phyloP scores from a whole-genome alignment of 805 yeast species.

The Suhomyces emberorum region DNA sequence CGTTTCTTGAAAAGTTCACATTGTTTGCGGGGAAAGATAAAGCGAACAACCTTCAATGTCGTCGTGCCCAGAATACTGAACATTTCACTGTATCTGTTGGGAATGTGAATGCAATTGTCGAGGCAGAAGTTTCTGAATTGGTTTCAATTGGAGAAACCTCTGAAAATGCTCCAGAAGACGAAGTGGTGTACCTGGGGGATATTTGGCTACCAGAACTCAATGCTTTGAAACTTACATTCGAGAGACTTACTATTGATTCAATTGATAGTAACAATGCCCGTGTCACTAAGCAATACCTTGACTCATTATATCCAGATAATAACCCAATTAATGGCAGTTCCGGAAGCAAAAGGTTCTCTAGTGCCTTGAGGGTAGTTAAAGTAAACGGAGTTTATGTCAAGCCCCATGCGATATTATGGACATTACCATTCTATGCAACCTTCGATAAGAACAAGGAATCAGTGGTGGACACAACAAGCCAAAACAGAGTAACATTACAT shows the following conservation, averaged over 20 bases:
- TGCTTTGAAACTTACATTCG: slow-evolving; percentile 46
- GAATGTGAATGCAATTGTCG: slow-evolving; percentile 19
- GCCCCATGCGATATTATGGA: slow-evolving; percentile 27
- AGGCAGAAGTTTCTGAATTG: slow-evolving; percentile 22
- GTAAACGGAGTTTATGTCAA: slow-evolving; percentile 32
- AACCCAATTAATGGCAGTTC: background rate
- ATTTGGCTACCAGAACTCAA: slow-evolving; percentile 39
- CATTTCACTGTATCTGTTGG: slow-evolving; percentile 30
- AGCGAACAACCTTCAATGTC: slow-evolving; percentile 34
- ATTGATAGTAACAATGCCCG: slow-evolving; percentile 39
- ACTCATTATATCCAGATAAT: background rate
- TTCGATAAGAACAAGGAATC: slow-evolving; percentile 6
- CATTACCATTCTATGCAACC: slow-evolving; percentile 18
- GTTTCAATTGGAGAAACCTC: slow-evolving; percentile 10
- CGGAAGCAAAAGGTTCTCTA: slow-evolving; percentile 1
- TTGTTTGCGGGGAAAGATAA: slow-evolving; percentile 16
- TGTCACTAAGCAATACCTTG: slow-evolving; percentile 26
- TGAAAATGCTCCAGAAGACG: too few relatives aligned
- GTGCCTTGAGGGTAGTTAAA: slow-evolving; percentile 24
- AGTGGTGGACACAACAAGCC: slow-evolving; percentile 13
- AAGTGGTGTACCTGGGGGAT: too few relatives aligned
- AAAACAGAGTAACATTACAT: slow-evolving; percentile 23
- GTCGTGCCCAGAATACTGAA: slow-evolving; percentile 22
- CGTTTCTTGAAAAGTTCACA: slow-evolving; percentile 28
- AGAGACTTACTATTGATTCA: slow-evolving; percentile 37